These are phyloP conservation scores for Flaveria linearis DNA, from an alignment of 129 eudicot genomes.

Conservation along the genomic window DNA sequence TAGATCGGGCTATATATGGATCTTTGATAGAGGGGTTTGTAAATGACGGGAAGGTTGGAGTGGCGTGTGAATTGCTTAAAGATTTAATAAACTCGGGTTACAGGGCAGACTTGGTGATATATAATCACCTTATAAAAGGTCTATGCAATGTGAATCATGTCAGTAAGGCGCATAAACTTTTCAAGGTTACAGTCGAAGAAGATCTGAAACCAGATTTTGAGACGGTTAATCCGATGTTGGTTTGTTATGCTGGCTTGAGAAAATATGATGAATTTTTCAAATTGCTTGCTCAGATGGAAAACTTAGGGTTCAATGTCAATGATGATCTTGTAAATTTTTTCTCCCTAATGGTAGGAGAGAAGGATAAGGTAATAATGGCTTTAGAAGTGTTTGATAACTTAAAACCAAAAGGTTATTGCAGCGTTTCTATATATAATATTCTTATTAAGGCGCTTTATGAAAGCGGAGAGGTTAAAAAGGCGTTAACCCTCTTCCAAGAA, in stretches of 20 bases:
- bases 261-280: conserved; percentile 59
- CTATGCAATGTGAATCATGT: conserved; percentile 65
- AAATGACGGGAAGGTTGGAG: conserved; percentile 64
- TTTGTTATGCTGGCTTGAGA: conserved; percentile 55
- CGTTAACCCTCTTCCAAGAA: conserved; percentile 56
- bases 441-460: conserved; percentile 64
- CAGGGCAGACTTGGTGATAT: conserved; percentile 84
- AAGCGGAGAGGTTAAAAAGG: conserved; percentile 56
- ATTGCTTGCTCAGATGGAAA: conserved; percentile 65
- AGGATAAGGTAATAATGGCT: conserved; percentile 44
- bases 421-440: conserved; percentile 62
- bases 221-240: conserved; percentile 73
- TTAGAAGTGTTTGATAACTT: conserved; percentile 64
- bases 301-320: conserved; percentile 47
- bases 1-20: conserved; percentile 78
- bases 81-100: conserved; percentile 85
- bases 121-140: conserved; percentile 81
- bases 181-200: conserved; percentile 66
- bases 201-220: conserved; percentile 71
- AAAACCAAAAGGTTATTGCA: conserved; percentile 52
- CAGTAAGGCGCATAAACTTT: conserved; percentile 72
- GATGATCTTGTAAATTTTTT: conserved; percentile 67
- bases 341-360: conserved; percentile 50
- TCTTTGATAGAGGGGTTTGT: conserved; percentile 80
- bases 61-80: conserved; percentile 73